Conservation (phyloP, 441 rosid species). For the Dalechampia spathulata region DNA sequence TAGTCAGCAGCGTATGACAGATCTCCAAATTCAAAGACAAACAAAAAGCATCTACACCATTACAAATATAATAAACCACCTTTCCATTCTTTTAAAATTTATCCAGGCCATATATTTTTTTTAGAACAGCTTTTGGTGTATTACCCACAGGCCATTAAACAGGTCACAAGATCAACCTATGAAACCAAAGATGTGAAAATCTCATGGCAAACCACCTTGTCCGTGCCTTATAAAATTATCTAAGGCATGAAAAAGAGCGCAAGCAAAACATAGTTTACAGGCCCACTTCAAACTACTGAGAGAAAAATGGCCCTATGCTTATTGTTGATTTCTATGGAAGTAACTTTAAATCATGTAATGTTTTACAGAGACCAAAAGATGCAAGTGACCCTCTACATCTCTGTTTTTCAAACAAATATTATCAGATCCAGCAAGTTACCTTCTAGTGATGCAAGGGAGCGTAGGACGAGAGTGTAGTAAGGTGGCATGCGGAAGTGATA, state of each 20-base stretch:
- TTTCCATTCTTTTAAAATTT: background rate
- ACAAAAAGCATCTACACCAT: too few species aligned
- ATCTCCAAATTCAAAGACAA: too few species aligned
- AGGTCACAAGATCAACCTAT: background rate
- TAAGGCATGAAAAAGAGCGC: background rate
- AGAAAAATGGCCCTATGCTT: background rate
- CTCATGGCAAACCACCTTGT: background rate
- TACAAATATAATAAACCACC: too few species aligned
- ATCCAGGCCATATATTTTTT: background rate
- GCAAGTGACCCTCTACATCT: background rate
- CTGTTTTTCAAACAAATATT: background rate
- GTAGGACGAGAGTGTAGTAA: constrained; percentile 86
- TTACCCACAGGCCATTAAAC: too few species aligned
- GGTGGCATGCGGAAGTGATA: constrained; percentile 96
- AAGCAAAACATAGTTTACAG: background rate
- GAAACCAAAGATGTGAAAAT: background rate
- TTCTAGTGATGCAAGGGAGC: constrained; percentile 96
- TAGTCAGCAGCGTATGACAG: background rate
- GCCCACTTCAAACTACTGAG: constrained; percentile 1
- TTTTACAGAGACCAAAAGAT: background rate
- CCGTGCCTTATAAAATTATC: background rate
- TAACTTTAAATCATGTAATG: background rate
- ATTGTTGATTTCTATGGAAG: background rate
- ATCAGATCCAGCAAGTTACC: constrained; percentile 33
- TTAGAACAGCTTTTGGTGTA: background rate